Evolutionary conservation across 148 eudicot species (phyloP).

Genomic region (Salicornia ramosissima): DNA sequence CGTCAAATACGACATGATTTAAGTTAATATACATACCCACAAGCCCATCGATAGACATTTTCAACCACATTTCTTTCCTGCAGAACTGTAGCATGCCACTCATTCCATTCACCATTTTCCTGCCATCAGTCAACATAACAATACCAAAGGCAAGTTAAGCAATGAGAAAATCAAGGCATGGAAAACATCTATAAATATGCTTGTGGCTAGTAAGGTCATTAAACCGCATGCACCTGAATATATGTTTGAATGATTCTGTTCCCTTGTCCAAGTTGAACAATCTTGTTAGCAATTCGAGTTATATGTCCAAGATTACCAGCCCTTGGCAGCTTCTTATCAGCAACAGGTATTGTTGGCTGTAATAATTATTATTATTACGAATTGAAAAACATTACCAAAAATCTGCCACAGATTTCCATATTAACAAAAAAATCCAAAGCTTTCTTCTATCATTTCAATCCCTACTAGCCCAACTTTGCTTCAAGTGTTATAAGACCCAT

Average conservation of each 20-base stretch:
- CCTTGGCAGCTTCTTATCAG: slow-evolving; percentile 63
- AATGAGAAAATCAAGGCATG: not conserved
- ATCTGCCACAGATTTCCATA: not conserved
- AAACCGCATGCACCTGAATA: slow-evolving; percentile 51
- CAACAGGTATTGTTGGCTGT: slow-evolving; percentile 77
- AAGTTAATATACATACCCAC: slow-evolving; percentile 59
- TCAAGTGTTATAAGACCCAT: not conserved
- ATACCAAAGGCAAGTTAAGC: not conserved
- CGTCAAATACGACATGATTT: not conserved
- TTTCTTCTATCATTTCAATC: not conserved
- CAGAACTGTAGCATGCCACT: slow-evolving; percentile 67
- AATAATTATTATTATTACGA: slow-evolving; percentile 21
- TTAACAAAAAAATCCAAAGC: not conserved
- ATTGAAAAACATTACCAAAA: slow-evolving; percentile 15
- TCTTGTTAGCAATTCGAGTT: slow-evolving; percentile 81
- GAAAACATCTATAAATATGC: not conserved
- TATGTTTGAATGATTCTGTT: slow-evolving; percentile 51
- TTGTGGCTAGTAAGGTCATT: not conserved
- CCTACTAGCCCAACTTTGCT: not conserved
- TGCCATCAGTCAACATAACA: slow-evolving; percentile 17
- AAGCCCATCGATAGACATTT: slow-evolving; percentile 89
- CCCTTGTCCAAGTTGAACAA: slow-evolving; percentile 63
- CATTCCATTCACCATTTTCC: slow-evolving; percentile 71
- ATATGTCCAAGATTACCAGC: slow-evolving; percentile 84
- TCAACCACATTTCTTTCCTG: slow-evolving; percentile 72